Evolutionary conservation across 345 rosid genomes (phyloP).

Genomic region (Mercurialis annua): DNA sequence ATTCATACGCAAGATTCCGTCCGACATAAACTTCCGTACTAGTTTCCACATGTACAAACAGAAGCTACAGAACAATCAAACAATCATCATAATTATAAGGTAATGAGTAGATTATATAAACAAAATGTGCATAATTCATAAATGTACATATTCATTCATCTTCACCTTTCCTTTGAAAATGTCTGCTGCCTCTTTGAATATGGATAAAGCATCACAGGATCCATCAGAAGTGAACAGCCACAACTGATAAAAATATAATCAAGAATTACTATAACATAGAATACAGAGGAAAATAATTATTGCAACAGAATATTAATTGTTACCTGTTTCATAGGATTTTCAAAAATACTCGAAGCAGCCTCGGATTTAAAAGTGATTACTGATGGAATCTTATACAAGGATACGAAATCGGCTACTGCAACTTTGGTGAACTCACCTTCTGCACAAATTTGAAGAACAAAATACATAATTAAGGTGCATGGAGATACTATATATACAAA

Average conservation of each 20-base stretch:
- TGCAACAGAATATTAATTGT: not conserved
- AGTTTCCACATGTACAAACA: constrained; percentile 15
- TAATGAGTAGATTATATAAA: no score
- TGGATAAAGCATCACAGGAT: constrained; percentile 5
- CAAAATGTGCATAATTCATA: not conserved
- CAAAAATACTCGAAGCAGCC: not conserved
- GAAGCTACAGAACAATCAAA: constrained; percentile 19
- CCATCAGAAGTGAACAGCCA: constrained; percentile 24
- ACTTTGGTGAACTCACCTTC: constrained; percentile 15
- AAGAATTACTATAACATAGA: not conserved
- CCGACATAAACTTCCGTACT: not conserved
- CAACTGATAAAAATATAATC: constrained; percentile 11
- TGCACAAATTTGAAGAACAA: not conserved
- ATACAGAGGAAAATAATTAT: not conserved
- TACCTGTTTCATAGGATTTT: constrained; percentile 19
- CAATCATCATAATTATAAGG: not conserved
- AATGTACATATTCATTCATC: not conserved
- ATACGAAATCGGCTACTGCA: constrained; percentile 18
- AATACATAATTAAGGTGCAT: no score
- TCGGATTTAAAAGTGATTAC: constrained; percentile 12
- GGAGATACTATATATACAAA: no score
- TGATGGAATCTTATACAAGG: constrained; percentile 3
- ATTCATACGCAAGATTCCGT: constrained; percentile 7
- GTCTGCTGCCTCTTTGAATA: constrained; percentile 19
- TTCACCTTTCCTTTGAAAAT: constrained; percentile 26